phyloP scores from a whole-genome alignment of 108 stramenopile genomes.

The Skeletonema potamos region DNA sequence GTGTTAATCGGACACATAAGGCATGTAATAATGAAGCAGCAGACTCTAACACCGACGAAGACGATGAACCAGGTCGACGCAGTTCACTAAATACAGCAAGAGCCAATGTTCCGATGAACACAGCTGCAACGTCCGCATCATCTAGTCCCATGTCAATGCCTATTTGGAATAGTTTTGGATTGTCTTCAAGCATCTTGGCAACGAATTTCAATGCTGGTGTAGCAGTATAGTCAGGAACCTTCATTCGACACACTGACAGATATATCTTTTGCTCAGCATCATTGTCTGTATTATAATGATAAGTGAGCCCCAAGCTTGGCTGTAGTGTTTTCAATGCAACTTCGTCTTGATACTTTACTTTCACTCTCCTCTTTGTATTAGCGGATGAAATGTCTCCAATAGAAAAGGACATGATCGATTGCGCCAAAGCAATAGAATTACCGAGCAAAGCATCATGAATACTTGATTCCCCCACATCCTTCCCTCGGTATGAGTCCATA shows the following conservation, averaged over 20 bases:
- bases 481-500: conserved; percentile 54
- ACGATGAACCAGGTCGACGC: conserved; percentile 39
- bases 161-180: conserved; percentile 49
- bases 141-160: conserved; percentile 18
- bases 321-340: conserved; percentile 31
- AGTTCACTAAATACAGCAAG: conserved; percentile 24
- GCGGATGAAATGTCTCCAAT: conserved; percentile 50
- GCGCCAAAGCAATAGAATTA: conserved; percentile 39
- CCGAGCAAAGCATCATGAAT: conserved; percentile 44
- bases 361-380: conserved; percentile 1
- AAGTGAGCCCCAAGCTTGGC: conserved; percentile 17
- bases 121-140: conserved; percentile 31
- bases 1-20: conserved; percentile 50
- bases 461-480: conserved; percentile 19
- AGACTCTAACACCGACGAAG: conserved; percentile 41
- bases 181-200: conserved; percentile 59
- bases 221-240: conserved; percentile 50
- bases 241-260: conserved; percentile 53
- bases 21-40: conserved; percentile 66
- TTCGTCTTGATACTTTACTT: conserved; percentile 9
- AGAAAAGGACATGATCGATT: conserved; percentile 47
- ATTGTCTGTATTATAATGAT: conserved; percentile 15
- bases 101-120: conserved; percentile 46
- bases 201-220: conserved; percentile 45
- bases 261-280: conserved; percentile 22